Evolutionary conservation across 306 rosid species (phyloP), one percentile per base, ranked within the genome.

Genomic region (Sophora flavescens): DNA sequence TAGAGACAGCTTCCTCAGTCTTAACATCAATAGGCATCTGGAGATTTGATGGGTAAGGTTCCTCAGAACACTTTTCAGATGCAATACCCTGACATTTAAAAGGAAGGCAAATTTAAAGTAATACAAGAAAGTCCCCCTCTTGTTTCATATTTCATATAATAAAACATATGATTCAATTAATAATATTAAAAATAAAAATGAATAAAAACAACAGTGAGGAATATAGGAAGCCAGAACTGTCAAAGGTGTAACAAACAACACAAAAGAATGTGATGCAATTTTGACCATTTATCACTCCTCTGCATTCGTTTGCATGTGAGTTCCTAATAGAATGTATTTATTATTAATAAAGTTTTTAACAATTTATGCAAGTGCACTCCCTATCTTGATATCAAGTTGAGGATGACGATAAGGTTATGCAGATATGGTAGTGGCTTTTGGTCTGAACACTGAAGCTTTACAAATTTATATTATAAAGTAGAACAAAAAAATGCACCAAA

Each of bases 1-100:
- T 76, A 72, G 81, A 64, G 22, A 57, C 68, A 58, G 53, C 66
- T 75, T 70, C 82, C 72, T 75, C 82, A 22, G 62, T 57, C 56
- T 64, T 75, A 54, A 70, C 28, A 70, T 69, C 87, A 64, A 58
- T 44, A 9, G 68, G 33, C 58, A 73, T 64, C 70, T 8, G 30
- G 51, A 71, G 51, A 71, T 52, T 51, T 2, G 56, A 52, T 30
- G 54, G 75, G 51, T 50, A 57, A 60, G 64, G 28, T 35, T 72
- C 77, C 22, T 33, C 54, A 66, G 66, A 62, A 59, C 60, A 39
- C 33, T 51, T 76, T n/a, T 69, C 81, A 48, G 68, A 65, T 77
- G 51, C 48, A 74, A 45, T 45, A 33, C 26, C 42, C 80, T 84
- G 83, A 54, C 54, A 84, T 36, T 6, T 72, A 77, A 57, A 48